Evolutionary conservation across 2,329 filamentous ascomycete genomes (phyloP), one percentile per base, ranked within the genome.

Genomic region (Cladobotryum mycophilum): DNA sequence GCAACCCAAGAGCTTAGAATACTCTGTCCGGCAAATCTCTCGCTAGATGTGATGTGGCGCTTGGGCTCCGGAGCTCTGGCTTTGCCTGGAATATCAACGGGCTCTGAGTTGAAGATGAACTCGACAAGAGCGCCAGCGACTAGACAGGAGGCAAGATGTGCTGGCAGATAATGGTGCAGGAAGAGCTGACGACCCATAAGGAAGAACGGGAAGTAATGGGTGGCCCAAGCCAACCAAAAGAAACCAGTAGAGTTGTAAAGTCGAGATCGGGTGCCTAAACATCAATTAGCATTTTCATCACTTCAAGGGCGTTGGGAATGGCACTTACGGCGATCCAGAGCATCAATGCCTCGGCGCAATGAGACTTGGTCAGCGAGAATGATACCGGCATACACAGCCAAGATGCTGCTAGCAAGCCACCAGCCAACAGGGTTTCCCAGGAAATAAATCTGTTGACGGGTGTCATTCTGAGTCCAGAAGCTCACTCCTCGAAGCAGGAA

Each of bases 171-270:
- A 71, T 99, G 93, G 70, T 99, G 93, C 60, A 99, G 72, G 83
- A 99, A 99, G 57, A 96, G 84, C 69, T 99, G 92, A 61, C 92
- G 90, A 51, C 92, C 92, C 92, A 99, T 99, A 56, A 96, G 82
- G 74, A 84, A 99, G 77, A 99, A 99, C 47, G 92, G 92, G 69
- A 96, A 83, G 76, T 96, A 99, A 69, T 99, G 93, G 2, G 90
- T 92, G 13, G 89, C 90, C 93, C 93, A 99, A 50, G 90, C 89
- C 51, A 99, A 81, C 82, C 96, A 97, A 76, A 99, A 95, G 81
- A 99, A 99, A 20, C 93, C 93, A 1, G 93, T 97, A 49, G 90
- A 96, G 78, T 97, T 97, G 74, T 99, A 99, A 45, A 99, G 80
- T 56, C 91, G 90, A 20, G 88, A 91, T 58, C 93, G 91, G 30